Base-by-base conservation (phyloP, 306 rosid genomes). In the Cicer pinnatifidum region DNA sequence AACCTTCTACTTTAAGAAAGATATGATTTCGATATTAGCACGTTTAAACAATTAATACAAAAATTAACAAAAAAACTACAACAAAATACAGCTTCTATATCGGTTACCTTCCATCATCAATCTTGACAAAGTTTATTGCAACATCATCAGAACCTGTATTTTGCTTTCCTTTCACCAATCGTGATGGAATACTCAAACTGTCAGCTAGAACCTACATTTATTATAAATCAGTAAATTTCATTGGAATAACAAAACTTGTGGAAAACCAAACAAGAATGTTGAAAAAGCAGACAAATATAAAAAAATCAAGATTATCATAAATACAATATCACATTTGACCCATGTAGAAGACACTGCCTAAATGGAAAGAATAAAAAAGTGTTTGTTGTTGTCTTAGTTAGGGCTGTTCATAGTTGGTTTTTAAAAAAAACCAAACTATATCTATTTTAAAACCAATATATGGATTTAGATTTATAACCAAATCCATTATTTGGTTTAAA, bases 111-210 rank as follows among this genome's bases (percentile, higher is more conserved):
- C 92, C 96, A 82, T 86, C 96, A 77, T 84, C 85, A 47, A 94
- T 86, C 89, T 86, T 91, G 79, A 94, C 84, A 69, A 91, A 85
- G 88, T 90, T 94, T 89, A 91, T 89, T 13, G 99, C 99, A 64
- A 85, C 93, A 28, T 88, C 88, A 50, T 85, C 82, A 39, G 96
- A 94, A 23, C 95, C 96, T 0, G 99, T 91, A 81, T 94, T 89
- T 20, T 86, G 89, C 50, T 82, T 86, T 81, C 99, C 97, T 83
- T 91, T 91, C 71, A 94, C 97, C 89, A 94, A 81, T 45, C 92
- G 93, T 77, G 97, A 91, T 16, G 96, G 96, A 68, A 94, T 76
- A 59, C 90, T 90, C 82, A 89, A 90, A 69, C 87, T 82, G 85
- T 94, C 99, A 15, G 99, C 95, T 89, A 94, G 88, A 85, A 88